Percentiles rank a stretch among this genome's conserved stretches.
Conservation (phyloP, 1,284 basidiomycete species). For the Gymnopus androsaceus region DNA sequence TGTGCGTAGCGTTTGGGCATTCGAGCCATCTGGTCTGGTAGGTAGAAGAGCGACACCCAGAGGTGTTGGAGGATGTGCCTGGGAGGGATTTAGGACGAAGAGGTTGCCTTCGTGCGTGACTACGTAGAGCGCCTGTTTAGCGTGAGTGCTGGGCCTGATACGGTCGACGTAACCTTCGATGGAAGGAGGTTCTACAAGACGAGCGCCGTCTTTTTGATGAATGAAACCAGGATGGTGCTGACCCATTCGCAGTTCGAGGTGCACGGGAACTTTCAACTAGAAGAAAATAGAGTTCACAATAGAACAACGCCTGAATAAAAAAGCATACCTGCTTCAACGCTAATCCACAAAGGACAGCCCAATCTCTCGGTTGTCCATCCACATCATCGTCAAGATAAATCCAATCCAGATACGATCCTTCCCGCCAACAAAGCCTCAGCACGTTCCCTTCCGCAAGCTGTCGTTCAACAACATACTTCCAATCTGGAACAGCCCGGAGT, state of each 20-base stretch:
- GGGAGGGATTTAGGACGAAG: constrained; percentile 56
- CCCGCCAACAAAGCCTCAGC: constrained; percentile 79
- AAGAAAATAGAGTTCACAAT: not conserved
- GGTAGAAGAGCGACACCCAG: constrained; percentile 48
- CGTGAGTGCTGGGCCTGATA: constrained; percentile 62
- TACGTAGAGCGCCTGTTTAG: constrained; percentile 68
- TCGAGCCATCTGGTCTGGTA: constrained; percentile 25
- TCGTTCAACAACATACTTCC: constrained; percentile 60
- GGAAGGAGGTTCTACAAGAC: constrained; percentile 68
- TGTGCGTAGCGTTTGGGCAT: constrained; percentile 43
- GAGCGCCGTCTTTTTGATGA: constrained; percentile 54
- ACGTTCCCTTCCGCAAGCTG: constrained; percentile 55
- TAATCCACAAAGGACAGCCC: constrained; percentile 74
- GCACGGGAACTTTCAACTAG: constrained; percentile 36
- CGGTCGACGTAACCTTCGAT: constrained; percentile 83
- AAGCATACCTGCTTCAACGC: constrained; percentile 63
- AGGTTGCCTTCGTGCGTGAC: constrained; percentile 73
- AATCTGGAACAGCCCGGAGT: constrained; percentile 57
- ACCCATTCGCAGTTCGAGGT: constrained; percentile 73
- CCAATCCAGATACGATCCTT: constrained; percentile 77
- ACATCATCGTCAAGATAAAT: constrained; percentile 71
- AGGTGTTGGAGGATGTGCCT: constrained; percentile 70
- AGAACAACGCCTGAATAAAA: not conserved
- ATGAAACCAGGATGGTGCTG: constrained; percentile 64
- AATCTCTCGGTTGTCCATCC: constrained; percentile 60